Evolutionary conservation across 169 alveolate species (phyloP).

Genomic region (Cryptosporidium tyzzeri): DNA sequence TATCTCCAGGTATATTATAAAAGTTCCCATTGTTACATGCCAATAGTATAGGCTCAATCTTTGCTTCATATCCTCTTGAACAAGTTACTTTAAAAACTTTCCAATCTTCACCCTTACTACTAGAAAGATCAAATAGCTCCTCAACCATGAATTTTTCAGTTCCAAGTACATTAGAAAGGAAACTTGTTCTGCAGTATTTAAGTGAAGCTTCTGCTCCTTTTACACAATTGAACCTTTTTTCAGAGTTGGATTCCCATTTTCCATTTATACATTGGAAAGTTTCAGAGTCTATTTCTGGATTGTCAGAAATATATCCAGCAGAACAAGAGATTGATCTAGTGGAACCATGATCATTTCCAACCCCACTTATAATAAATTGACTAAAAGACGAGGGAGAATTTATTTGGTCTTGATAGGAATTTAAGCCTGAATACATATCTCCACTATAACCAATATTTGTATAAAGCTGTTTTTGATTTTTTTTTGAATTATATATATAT

Average conservation of each 20-base stretch:
- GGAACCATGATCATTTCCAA: conserved; percentile 57
- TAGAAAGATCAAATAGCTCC: conserved; percentile 25
- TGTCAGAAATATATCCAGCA: conserved; percentile 53
- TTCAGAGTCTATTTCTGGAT: conserved; percentile 56
- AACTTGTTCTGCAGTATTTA: conserved; percentile 29
- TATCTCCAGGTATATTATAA: conserved; percentile 56
- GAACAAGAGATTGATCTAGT: conserved; percentile 66
- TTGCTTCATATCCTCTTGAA: conserved; percentile 64
- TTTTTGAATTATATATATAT: not conserved
- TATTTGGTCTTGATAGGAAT: not conserved
- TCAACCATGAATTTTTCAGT: conserved; percentile 50
- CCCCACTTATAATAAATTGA: conserved; percentile 36
- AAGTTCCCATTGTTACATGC: conserved; percentile 64
- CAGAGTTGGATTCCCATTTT: conserved; percentile 28
- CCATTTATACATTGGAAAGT: conserved; percentile 43
- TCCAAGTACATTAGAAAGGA: conserved; percentile 28
- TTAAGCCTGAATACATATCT: conserved; percentile 3
- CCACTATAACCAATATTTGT: conserved; percentile 13
- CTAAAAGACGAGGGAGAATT: not conserved
- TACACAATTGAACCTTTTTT: conserved; percentile 36
- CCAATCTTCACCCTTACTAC: not conserved
- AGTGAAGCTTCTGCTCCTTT: conserved; percentile 33
- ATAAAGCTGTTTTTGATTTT: not conserved
- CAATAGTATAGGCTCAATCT: conserved; percentile 46
- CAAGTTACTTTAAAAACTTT: conserved; percentile 52